phyloP scores from a whole-genome alignment of 176 grass and related monocot genomes.

The Puya raimondii region DNA sequence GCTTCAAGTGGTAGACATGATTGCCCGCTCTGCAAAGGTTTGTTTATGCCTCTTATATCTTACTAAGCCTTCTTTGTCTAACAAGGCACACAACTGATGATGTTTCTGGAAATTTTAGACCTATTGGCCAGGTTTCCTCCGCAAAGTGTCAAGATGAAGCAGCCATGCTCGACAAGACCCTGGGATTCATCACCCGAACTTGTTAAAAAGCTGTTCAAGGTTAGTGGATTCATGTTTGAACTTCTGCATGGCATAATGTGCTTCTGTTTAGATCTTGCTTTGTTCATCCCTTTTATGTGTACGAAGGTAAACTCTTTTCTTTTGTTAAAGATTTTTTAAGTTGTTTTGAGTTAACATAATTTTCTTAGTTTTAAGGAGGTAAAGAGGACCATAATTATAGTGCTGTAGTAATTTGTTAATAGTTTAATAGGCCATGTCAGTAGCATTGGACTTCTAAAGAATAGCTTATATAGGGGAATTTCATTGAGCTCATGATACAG shows the following conservation, averaged over 20 bases:
- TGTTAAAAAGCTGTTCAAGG: slow-evolving; percentile 97
- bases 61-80: slow-evolving; percentile 7
- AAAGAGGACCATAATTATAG: no score
- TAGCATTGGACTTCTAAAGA: no score
- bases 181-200: slow-evolving; percentile 87
- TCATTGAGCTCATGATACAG: no score
- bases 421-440: no score
- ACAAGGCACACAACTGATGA: slow-evolving; percentile 7
- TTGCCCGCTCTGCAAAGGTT: slow-evolving; percentile 98
- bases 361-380: no score
- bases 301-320: background rate
- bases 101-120: slow-evolving; percentile 39
- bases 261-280: background rate
- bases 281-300: background rate
- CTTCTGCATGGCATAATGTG: background rate
- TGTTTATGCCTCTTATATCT: background rate
- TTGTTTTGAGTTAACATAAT: no score
- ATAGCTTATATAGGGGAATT: no score
- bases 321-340: no score
- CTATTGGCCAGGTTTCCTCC: slow-evolving; percentile 96
- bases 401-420: no score
- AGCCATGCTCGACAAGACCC: slow-evolving; percentile 63
- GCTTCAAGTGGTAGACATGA: slow-evolving; percentile 75
- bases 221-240: slow-evolving; percentile 14
- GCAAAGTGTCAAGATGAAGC: slow-evolving; percentile 81